A percentile compares a stretch with the other conserved stretches of the same genome.
phyloP scores from a whole-genome alignment of 306 rosid species.

The Senna siamea region DNA sequence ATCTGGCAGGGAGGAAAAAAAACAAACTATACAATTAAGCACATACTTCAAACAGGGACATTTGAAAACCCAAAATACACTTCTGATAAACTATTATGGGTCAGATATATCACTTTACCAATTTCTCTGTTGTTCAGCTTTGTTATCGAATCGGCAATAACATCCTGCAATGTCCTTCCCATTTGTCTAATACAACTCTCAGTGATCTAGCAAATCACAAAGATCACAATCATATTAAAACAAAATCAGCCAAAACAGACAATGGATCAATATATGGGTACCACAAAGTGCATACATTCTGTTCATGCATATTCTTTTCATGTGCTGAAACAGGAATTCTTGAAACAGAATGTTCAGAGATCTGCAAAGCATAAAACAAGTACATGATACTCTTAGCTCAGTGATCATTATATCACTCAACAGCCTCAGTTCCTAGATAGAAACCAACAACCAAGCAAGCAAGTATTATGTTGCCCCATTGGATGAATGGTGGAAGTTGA shows the following conservation, averaged over 20 bases:
- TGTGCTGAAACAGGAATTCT: conserved; percentile 70
- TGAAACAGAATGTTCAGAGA: conserved; percentile 59
- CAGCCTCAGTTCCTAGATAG: background rate
- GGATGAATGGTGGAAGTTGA: conserved; percentile 27
- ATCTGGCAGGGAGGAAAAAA: background rate
- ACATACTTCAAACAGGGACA: conserved; percentile 24
- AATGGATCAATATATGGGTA: conserved; percentile 5
- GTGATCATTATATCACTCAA: conserved; percentile 24
- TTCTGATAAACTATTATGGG: conserved; percentile 24
- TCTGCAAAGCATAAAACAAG: conserved; percentile 51
- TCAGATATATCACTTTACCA: conserved; percentile 45
- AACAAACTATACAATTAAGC: background rate
- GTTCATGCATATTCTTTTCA: conserved; percentile 83
- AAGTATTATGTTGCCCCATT: conserved; percentile 8
- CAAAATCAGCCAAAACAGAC: conserved; percentile 21
- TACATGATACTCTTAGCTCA: background rate
- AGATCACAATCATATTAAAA: conserved; percentile 17
- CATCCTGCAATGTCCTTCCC: conserved; percentile 86
- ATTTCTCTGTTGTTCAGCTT: conserved; percentile 74
- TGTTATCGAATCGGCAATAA: conserved; percentile 70
- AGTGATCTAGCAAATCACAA: conserved; percentile 62
- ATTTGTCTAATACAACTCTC: conserved; percentile 70
- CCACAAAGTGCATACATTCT: conserved; percentile 50
- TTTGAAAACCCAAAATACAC: conserved; percentile 10
- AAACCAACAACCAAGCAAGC: conserved; percentile 5